Percentiles rank a stretch among this genome's conserved stretches.
These are phyloP conservation scores for Parachaetomium inaequale DNA, from an alignment of 495 filamentous ascomycete species.

Conservation along the genomic window DNA sequence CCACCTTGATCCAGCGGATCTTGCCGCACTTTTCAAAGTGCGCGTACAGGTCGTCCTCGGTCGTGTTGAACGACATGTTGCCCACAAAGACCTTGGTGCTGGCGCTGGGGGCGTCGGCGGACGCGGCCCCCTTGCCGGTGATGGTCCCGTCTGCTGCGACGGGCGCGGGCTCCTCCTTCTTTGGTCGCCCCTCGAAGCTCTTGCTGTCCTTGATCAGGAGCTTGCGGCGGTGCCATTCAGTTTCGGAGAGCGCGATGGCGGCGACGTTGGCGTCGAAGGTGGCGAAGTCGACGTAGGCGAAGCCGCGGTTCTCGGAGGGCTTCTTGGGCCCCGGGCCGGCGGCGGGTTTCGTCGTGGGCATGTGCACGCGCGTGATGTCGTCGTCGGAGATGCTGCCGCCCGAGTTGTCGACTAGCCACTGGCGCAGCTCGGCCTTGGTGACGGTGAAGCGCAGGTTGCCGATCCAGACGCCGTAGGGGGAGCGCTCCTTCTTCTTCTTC, in stretches of 20 bases:
- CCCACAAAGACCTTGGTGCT: slow-evolving; percentile 85
- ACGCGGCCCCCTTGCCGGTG: slow-evolving; percentile 31
- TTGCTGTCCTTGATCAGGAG: slow-evolving; percentile 90
- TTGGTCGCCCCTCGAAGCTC: slow-evolving; percentile 73
- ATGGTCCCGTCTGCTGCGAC: slow-evolving; percentile 19
- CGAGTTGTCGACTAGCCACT: slow-evolving; percentile 67
- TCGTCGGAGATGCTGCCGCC: slow-evolving; percentile 61
- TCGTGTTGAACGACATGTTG: slow-evolving; percentile 81
- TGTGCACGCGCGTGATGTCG: slow-evolving; percentile 75
- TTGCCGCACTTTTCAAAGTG: slow-evolving; percentile 82
- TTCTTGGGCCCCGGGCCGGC: slow-evolving; percentile 30
- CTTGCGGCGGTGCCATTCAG: slow-evolving; percentile 65
- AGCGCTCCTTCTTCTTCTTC: slow-evolving; percentile 56
- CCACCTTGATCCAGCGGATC: slow-evolving; percentile 74
- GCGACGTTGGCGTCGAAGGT: slow-evolving; percentile 61
- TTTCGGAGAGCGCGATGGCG: slow-evolving; percentile 77
- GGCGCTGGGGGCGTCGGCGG: slow-evolving; percentile 34
- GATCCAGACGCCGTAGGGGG: slow-evolving; percentile 87
- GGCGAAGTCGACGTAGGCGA: slow-evolving; percentile 92
- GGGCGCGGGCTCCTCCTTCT: slow-evolving; percentile 39
- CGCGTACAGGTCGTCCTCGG: slow-evolving; percentile 70
- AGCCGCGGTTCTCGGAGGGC: slow-evolving; percentile 65
- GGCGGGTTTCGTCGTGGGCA: slow-evolving; percentile 54
- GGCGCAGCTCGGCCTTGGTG: slow-evolving; percentile 65
- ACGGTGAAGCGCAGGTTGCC: slow-evolving; percentile 85